Evolutionary conservation across 2,329 filamentous ascomycete genomes (phyloP).

Genomic region (Nothophaeocryptopus gaeumannii): DNA sequence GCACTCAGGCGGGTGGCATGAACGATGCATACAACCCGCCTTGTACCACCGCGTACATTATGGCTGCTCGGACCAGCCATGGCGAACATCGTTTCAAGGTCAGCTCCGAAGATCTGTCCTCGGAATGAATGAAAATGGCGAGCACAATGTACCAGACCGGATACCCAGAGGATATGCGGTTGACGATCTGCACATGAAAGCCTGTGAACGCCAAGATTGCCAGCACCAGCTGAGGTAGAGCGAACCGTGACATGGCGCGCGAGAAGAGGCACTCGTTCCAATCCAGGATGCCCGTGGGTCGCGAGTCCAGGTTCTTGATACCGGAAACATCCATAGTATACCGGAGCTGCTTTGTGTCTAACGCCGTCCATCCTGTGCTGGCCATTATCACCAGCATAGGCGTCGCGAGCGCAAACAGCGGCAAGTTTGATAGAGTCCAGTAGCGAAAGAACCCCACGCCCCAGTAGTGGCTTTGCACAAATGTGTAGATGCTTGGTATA

Average conservation of each 20-base stretch:
- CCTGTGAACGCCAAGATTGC: constrained; percentile 68
- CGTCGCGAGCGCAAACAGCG: constrained; percentile 78
- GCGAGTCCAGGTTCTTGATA: background rate
- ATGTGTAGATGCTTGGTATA: constrained; percentile 86
- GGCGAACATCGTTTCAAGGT: constrained; percentile 18
- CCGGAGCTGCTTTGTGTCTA: background rate
- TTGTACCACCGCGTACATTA: constrained; percentile 81
- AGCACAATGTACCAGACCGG: constrained; percentile 87
- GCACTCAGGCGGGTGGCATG: constrained; percentile 68
- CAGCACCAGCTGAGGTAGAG: constrained; percentile 69
- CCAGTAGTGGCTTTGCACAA: constrained; percentile 90
- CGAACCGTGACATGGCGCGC: constrained; percentile 55
- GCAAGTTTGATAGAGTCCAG: constrained; percentile 83
- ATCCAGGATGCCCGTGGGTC: background rate
- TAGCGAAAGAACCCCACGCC: constrained; percentile 83
- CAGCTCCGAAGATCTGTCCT: constrained; percentile 1
- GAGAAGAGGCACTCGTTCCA: constrained; percentile 8
- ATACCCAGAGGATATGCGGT: constrained; percentile 81
- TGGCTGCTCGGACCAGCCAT: constrained; percentile 62
- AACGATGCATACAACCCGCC: constrained; percentile 83
- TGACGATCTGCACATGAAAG: constrained; percentile 94
- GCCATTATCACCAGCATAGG: constrained; percentile 71
- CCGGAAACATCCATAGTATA: background rate
- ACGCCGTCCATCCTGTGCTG: constrained; percentile 52
- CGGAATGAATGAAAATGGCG: constrained; percentile 46